A percentile compares a stretch with the other conserved stretches of the same genome.
These are phyloP conservation scores for Russula foetens DNA, from an alignment of 768 basidiomycete genomes.

Conservation along the genomic window DNA sequence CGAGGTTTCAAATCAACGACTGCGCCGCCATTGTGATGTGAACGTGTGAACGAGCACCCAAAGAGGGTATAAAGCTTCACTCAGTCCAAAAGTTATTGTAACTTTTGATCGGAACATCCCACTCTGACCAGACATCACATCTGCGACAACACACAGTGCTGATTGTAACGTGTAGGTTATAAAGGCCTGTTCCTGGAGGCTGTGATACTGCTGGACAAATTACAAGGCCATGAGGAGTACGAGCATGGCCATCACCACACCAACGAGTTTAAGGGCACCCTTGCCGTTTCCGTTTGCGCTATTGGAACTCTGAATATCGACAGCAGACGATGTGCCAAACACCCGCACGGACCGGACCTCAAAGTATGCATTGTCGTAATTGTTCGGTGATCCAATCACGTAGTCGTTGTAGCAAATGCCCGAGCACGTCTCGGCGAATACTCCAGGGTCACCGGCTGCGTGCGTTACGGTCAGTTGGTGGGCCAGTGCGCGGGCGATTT, in stretches of 20 bases:
- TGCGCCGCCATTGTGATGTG: no score
- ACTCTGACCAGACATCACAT: not conserved
- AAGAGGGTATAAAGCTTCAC: no score
- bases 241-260: not conserved
- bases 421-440: constrained; percentile 10
- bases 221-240: not conserved
- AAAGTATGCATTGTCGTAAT: constrained; percentile 33
- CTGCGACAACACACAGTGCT: no score
- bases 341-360: constrained; percentile 35
- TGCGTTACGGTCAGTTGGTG: not conserved
- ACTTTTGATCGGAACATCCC: not conserved
- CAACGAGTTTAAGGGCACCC: not conserved
- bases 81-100: no score
- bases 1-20: no score
- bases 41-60: no score
- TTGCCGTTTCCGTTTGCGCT: not conserved
- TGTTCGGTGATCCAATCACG: constrained; percentile 27
- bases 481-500: not conserved
- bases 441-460: constrained; percentile 2
- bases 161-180: no score
- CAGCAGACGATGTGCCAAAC: constrained; percentile 13
- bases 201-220: not conserved
- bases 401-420: constrained; percentile 26
- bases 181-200: not conserved
- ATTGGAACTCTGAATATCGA: not conserved